phyloP scores from a whole-genome alignment of 129 eudicot genomes.

The Chrysanthemum lavandulifolium region DNA sequence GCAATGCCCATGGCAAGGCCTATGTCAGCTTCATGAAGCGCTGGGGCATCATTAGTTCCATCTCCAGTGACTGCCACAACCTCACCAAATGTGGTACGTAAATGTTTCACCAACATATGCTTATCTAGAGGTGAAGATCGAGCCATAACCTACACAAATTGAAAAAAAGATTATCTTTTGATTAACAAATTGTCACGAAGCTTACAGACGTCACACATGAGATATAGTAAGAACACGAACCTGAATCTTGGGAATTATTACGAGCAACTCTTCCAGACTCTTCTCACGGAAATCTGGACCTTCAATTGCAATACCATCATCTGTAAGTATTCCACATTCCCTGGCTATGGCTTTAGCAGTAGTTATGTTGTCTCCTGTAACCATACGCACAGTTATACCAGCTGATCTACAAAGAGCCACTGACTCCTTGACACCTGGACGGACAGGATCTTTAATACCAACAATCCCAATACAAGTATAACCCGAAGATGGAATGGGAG shows the following conservation, averaged over 20 bases:
- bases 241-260: conserved; percentile 82
- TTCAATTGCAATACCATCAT: conserved; percentile 95
- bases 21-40: conserved; percentile 97
- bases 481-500: conserved; percentile 67
- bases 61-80: conserved; percentile 98
- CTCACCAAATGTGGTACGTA: conserved; percentile 82
- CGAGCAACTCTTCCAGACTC: conserved; percentile 62
- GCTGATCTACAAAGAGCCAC: conserved; percentile 95
- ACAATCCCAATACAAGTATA: conserved; percentile 85
- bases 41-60: conserved; percentile 96
- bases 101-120: conserved; percentile 83
- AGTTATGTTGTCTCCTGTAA: conserved; percentile 90
- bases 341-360: conserved; percentile 95
- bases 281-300: conserved; percentile 92
- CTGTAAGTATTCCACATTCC: conserved; percentile 97
- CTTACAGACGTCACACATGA: not conserved
- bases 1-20: conserved; percentile 99
- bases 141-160: conserved; percentile 73
- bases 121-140: conserved; percentile 92
- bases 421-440: conserved; percentile 89
- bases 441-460: conserved; percentile 96
- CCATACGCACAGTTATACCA: conserved; percentile 91
- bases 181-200: not conserved
- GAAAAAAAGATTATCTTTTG: not conserved
- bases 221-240: conserved; percentile 35